Percentiles rank a stretch among this genome's conserved stretches.
Evolutionary conservation across 2,329 filamentous ascomycete species (phyloP).

Genomic region (Cladophialophora carrionii): DNA sequence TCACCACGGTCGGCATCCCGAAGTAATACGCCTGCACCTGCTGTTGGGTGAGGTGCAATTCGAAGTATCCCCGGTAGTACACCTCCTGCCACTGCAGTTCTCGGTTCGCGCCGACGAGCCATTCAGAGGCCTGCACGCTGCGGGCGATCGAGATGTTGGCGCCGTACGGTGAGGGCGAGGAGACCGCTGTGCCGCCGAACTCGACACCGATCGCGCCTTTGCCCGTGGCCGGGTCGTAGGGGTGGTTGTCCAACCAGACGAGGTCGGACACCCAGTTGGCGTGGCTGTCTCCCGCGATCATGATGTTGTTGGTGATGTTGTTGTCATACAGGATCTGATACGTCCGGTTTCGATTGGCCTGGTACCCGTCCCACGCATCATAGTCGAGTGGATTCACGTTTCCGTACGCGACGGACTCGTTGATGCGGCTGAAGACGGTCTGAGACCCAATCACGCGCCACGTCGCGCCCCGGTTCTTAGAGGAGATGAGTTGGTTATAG

Average conservation of each 20-base stretch:
- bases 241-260: slow-evolving; percentile 59
- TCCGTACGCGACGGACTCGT: slow-evolving; percentile 52
- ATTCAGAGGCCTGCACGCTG: slow-evolving; percentile 55
- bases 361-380: slow-evolving; percentile 69
- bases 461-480: slow-evolving; percentile 65
- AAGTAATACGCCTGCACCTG: slow-evolving; percentile 67
- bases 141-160: slow-evolving; percentile 59
- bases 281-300: slow-evolving; percentile 72
- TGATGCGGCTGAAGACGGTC: slow-evolving; percentile 66
- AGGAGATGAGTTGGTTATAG: slow-evolving; percentile 62
- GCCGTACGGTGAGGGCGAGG: slow-evolving; percentile 62
- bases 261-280: slow-evolving; percentile 66
- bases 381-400: slow-evolving; percentile 54
- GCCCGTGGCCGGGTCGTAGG: slow-evolving; percentile 60
- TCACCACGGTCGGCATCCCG: slow-evolving; percentile 63
- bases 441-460: slow-evolving; percentile 76
- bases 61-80: slow-evolving; percentile 75
- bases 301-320: slow-evolving; percentile 72
- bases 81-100: slow-evolving; percentile 74
- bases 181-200: slow-evolving; percentile 69
- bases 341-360: slow-evolving; percentile 71
- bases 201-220: slow-evolving; percentile 63
- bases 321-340: slow-evolving; percentile 68
- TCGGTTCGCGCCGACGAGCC: slow-evolving; percentile 57
- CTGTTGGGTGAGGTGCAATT: slow-evolving; percentile 62